Base-by-base conservation (phyloP, 352 stramenopile species). In the Thraustochytrium striatum region DNA sequence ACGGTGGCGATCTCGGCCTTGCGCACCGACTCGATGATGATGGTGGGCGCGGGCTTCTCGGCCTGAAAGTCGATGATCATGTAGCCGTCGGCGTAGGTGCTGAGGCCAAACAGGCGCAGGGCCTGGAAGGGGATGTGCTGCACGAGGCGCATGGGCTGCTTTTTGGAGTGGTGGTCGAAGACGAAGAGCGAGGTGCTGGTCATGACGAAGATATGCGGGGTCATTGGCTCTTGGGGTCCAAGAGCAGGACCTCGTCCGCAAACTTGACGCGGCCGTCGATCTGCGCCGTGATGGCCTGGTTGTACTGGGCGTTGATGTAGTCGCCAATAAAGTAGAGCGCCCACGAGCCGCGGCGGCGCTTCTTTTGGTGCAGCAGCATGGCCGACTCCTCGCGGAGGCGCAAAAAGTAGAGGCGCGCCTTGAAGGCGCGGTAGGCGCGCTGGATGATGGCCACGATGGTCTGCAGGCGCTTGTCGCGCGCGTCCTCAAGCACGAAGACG, bases 401-500 rank as follows among this genome's bases (percentile, higher is more conserved):
- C 32, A 95, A 82, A 55, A 94, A 83, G 82, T 96, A 89, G 0
- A 91, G 88, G 19, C 89, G 85, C 7, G 87, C 88, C 7, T 83
- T 89, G 75, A 91, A 95, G 61, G 88, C 89, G 38, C 90, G 91
- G 88, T 90, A 95, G 13, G 86, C 86, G 21, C 87, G 88, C 55
- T 94, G 89, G 68, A 95, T 95, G 36, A 88, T 87, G 69, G 86
- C 85, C 7, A 87, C 61, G 0, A 75, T 41, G 30, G 61, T 81
- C n/a, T 73, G 25, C 19, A 73, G 65, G 21, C 9, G n/a, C 44
- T 90, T 87, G 47, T 95, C 89, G 21, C 91, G 86, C 16, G 94
- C 69, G 65, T 93, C 93, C 78, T 96, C 91, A 9, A 96, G 82
- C 33, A 89, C 87, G 72, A 95, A 95, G 81, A 94, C 93, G 2